Evolutionary conservation across 805 yeast species (phyloP), one percentile per base, ranked within the genome.

Genomic region (Lipomyces starkeyi): DNA sequence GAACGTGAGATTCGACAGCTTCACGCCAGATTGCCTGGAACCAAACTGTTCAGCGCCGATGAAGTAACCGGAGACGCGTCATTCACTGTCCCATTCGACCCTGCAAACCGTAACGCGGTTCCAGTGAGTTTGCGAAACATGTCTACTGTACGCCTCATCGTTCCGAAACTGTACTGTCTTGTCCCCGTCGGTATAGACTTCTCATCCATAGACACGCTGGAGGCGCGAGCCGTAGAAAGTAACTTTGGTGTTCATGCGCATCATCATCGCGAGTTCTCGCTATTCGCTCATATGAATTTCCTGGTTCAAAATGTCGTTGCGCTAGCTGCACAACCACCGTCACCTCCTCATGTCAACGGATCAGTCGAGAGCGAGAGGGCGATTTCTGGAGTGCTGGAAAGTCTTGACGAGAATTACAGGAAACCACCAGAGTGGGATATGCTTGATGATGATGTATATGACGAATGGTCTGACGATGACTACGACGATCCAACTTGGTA

Each of bases 361-460:
- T 17, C 22, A 4, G 37, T 32, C n/a, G 64, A 25, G 34, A 27
- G 5, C 20, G 29, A 47, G 35, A 37, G 43, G 6, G 43, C 5
- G 17, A 20, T 14, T 25, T 34, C 3, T 53, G 25, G 27, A 14
- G 11, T 7, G 13, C 34, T 9, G 27, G 34, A 53, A 22, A 14
- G 32, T 20, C 11, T 29, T 25, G 61, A 57, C 9, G 54, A 20
- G 32, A 58, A 47, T 20, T 58, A 49, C 56, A 37, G n/a, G 11
- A 65, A 55, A 17, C 70, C 71, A 13, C 69, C 74, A 7, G 76
- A 74, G 37, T 67, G 74, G 63, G 69, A 66, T 58, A 17, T 64
- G 49, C 56, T 65, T 8, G 73, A 70, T n/a, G 70, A 68, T 22
- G 67, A 61, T 20, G 49, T 6, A 6, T 20, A 25, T 2, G 56